Conservation (phyloP, 768 basidiomycete genomes). For the Lactarius quietus region DNA sequence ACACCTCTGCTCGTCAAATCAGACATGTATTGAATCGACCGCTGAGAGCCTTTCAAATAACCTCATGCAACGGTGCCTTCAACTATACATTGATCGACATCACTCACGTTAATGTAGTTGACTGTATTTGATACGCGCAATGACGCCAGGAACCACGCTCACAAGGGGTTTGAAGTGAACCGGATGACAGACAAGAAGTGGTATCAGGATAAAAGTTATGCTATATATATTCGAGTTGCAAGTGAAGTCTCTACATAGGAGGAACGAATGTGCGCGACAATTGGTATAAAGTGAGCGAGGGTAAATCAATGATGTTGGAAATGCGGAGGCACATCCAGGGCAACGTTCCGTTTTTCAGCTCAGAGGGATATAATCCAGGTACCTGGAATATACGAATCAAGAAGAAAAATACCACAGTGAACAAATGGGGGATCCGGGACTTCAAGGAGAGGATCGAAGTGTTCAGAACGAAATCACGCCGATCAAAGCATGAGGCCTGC, state of each 20-base stretch:
- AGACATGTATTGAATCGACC: too few relatives aligned
- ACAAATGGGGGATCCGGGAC: neutral
- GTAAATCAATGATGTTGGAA: neutral
- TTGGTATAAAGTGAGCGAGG: conserved; percentile 15
- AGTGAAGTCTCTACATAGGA: neutral
- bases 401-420: conserved; percentile 2
- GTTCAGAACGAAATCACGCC: neutral
- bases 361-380: neutral
- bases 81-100: neutral
- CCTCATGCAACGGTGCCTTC: neutral
- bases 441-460: neutral
- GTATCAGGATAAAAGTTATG: neutral
- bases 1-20: too few relatives aligned
- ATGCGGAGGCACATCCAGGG: neutral
- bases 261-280: neutral
- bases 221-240: neutral
- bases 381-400: neutral
- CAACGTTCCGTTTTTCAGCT: neutral
- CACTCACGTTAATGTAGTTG: neutral
- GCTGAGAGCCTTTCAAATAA: too few relatives aligned
- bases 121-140: neutral
- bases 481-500: conserved; percentile 20
- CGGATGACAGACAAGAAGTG: neutral
- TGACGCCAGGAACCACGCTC: neutral
- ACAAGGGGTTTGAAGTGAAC: neutral